These are phyloP conservation scores for Zizania palustris DNA, from an alignment of 202 grass and related monocot genomes.

Conservation along the genomic window DNA sequence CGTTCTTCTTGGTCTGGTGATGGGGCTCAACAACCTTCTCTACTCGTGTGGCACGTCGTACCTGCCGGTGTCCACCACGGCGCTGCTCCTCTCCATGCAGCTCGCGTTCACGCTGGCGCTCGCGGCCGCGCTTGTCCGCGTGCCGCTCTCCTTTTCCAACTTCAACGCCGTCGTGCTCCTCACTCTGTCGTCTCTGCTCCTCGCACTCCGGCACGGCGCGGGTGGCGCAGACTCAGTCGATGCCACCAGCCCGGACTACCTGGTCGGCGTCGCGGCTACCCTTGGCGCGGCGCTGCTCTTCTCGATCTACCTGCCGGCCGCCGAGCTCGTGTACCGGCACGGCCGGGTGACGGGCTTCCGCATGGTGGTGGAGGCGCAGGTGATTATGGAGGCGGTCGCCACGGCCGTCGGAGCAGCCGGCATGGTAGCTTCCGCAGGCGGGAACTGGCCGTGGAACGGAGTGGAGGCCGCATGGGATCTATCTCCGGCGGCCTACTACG, in stretches of 20 bases:
- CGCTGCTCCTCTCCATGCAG: conserved; percentile 68
- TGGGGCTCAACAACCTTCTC: conserved; percentile 73
- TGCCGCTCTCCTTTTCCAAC: conserved; percentile 57
- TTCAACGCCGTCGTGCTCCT: conserved; percentile 65
- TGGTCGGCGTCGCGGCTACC: conserved; percentile 52
- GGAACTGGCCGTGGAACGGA: not conserved
- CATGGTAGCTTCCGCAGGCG: conserved; percentile 2
- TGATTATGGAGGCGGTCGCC: conserved; percentile 61
- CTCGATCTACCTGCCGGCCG: conserved; percentile 53
- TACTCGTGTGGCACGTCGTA: conserved; percentile 54
- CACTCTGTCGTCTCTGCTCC: conserved; percentile 56
- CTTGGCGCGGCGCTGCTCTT: conserved; percentile 61
- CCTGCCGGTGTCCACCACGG: conserved; percentile 62
- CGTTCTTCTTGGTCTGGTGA: conserved; percentile 49
- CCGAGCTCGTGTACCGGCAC: conserved; percentile 59
- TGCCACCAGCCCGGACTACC: conserved; percentile 32
- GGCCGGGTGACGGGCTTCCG: conserved; percentile 32
- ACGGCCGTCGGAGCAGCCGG: conserved; percentile 48
- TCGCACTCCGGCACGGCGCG: conserved; percentile 38
- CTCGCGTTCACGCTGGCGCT: conserved; percentile 59
- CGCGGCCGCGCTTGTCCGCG: conserved; percentile 49
- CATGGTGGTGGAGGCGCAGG: conserved; percentile 62
- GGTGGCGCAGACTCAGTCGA: conserved; percentile 25
- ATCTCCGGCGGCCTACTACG: conserved; percentile 43
- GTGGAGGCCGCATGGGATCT: conserved; percentile 50